phyloP scores from a whole-genome alignment of 257 asterid genomes.

The Solanum piurae region DNA sequence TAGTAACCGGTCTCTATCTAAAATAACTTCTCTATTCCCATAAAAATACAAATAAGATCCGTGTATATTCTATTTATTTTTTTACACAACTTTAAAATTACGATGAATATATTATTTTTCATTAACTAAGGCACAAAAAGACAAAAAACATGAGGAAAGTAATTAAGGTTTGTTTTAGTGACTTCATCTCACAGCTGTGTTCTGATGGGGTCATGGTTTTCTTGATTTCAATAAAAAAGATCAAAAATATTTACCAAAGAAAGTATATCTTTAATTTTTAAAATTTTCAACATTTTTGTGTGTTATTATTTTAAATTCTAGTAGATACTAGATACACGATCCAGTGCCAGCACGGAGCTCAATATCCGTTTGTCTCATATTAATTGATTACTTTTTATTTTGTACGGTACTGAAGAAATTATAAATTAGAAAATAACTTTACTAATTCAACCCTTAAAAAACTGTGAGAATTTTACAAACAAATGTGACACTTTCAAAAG shows the following conservation, averaged over 20 bases:
- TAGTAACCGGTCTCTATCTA: no score
- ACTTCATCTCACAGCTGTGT: neutral
- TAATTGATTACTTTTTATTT: no score
- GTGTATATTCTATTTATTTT: no score
- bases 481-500: no score
- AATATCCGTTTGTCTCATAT: no score
- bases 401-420: no score
- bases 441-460: no score
- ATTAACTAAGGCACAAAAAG: neutral
- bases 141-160: neutral
- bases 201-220: neutral
- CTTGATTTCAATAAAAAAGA: neutral
- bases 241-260: neutral
- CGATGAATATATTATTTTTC: neutral
- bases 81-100: no score
- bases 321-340: neutral
- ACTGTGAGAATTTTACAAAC: no score
- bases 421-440: no score
- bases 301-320: neutral
- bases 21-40: neutral
- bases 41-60: no score
- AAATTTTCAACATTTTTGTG: neutral
- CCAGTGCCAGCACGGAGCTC: no score
- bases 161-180: neutral
- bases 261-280: neutral